These are phyloP conservation scores for Neurospora sp. DNA, from an alignment of 495 filamentous ascomycete species.

Conservation along the genomic window DNA sequence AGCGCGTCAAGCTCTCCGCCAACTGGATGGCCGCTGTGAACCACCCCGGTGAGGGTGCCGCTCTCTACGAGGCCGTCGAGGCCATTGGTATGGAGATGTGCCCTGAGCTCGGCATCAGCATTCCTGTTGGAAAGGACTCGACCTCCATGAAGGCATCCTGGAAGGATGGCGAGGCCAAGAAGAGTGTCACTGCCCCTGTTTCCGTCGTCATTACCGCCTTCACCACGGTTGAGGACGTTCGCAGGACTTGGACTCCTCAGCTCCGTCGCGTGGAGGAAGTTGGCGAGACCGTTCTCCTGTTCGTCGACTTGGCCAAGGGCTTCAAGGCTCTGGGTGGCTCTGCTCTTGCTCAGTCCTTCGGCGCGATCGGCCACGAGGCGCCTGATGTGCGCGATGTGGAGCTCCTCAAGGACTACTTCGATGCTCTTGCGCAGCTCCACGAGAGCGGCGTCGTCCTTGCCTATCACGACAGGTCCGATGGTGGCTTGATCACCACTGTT, in stretches of 20 bases:
- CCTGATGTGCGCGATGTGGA: slow-evolving; percentile 79
- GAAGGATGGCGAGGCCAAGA: slow-evolving; percentile 64
- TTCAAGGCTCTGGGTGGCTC: slow-evolving; percentile 79
- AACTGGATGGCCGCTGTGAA: slow-evolving; percentile 98
- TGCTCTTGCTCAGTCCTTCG: slow-evolving; percentile 85
- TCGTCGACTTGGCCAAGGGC: slow-evolving; percentile 77
- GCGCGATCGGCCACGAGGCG: slow-evolving; percentile 70
- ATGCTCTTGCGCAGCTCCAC: slow-evolving; percentile 78
- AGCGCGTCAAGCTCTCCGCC: slow-evolving; percentile 75
- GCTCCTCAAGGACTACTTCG: slow-evolving; percentile 81
- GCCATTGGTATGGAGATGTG: slow-evolving; percentile 83
- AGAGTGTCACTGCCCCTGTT: slow-evolving; percentile 84
- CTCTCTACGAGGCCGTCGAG: slow-evolving; percentile 87
- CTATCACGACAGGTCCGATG: slow-evolving; percentile 91
- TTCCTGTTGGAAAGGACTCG: slow-evolving; percentile 95
- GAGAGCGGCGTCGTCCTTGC: slow-evolving; percentile 81
- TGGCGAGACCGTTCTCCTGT: slow-evolving; percentile 80
- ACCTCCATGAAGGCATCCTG: slow-evolving; percentile 98
- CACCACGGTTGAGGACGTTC: slow-evolving; percentile 64
- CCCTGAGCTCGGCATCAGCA: slow-evolving; percentile 74
- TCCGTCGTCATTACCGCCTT: slow-evolving; percentile 88
- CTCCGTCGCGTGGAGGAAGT: slow-evolving; percentile 75
- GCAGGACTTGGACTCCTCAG: slow-evolving; percentile 87
- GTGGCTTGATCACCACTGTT: slow-evolving; percentile 83
- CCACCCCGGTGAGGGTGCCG: slow-evolving; percentile 88